Evolutionary conservation across 495 filamentous ascomycete genomes (phyloP), one percentile per base, ranked within the genome.

Genomic region (Aspergillus nidulans): DNA sequence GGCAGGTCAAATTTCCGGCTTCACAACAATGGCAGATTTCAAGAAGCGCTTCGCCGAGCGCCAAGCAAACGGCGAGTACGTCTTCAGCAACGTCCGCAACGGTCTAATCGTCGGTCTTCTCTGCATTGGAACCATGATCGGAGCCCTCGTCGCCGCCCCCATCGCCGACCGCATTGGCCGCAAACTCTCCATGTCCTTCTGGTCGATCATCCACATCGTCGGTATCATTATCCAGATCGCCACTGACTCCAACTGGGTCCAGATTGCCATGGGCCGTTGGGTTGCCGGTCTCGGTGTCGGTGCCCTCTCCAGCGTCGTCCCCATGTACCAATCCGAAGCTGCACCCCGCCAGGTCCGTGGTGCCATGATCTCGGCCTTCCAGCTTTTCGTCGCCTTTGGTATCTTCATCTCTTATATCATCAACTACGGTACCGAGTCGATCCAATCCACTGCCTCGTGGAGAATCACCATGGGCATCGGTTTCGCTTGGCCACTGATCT

Each of bases 311-410:
- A 86, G 88, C 49, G 70, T 84, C 16, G 83, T 90, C 13, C 86
- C 86, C 63, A 85, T 89, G 79, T 90, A 87, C 70, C 85, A 87
- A 72, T 79, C 77, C 46, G 86, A 90, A 67, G 85, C 83, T 42
- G 81, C 80, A 47, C 85, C 85, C 19, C 70, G 71, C 13, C 81
- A 84, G 61, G 77, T 90, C 55, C 82, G 86, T 57, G 85, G 85
- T 66, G 75, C 86, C 47, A 78, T 88, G 55, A 78, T 89, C 57
- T 83, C 81, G 47, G 80, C 80, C 39, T 94, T 95, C 76, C 90
- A 95, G 74, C 81, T 95, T 20, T 91, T 94, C 73, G 88, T 94
- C 67, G 90, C 90, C 25, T 77, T 91, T 53, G 90, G 90, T 59
- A 94, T 92, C 70, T 90, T 90, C 73, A 81, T 84, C 42, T 87